Conservation (phyloP, 1,139 yeast species). For the Hyphopichia fennica region DNA sequence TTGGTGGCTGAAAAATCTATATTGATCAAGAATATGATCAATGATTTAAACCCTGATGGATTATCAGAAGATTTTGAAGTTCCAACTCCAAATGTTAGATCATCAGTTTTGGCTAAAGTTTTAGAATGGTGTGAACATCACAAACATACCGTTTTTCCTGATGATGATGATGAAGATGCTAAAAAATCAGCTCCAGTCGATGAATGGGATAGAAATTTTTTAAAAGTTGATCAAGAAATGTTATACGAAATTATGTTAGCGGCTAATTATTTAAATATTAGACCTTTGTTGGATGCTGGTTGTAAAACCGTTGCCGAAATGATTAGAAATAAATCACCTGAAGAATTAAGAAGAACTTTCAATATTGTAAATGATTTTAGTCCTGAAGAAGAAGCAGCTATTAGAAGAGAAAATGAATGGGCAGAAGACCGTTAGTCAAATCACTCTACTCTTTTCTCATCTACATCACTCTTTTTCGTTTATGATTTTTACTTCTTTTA, state of each 20-base stretch:
- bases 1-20: slow-evolving; percentile 90
- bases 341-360: slow-evolving; percentile 93
- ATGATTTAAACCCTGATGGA: slow-evolving; percentile 68
- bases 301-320: slow-evolving; percentile 98
- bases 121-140: slow-evolving; percentile 98
- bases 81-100: slow-evolving; percentile 89
- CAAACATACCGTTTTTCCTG: slow-evolving; percentile 75
- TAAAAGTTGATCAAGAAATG: slow-evolving; percentile 98
- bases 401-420: slow-evolving; percentile 97
- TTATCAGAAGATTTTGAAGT: slow-evolving; percentile 72
- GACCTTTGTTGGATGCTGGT: slow-evolving; percentile 90
- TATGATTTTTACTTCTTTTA: background rate
- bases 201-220: slow-evolving; percentile 95
- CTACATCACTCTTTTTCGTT: too few relatives aligned
- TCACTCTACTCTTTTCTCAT: too few relatives aligned
- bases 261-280: slow-evolving; percentile 92
- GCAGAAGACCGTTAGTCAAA: slow-evolving; percentile 88
- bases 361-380: slow-evolving; percentile 95
- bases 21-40: slow-evolving; percentile 86
- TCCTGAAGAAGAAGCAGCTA: slow-evolving; percentile 98
- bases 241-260: slow-evolving; percentile 94
- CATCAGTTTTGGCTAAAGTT: slow-evolving; percentile 85
- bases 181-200: slow-evolving; percentile 84
- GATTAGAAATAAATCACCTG: slow-evolving; percentile 96
- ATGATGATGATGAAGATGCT: slow-evolving; percentile 74